These are phyloP conservation scores for Babesia sp. DNA, from an alignment of 169 alveolate genomes.

Conservation along the genomic window DNA sequence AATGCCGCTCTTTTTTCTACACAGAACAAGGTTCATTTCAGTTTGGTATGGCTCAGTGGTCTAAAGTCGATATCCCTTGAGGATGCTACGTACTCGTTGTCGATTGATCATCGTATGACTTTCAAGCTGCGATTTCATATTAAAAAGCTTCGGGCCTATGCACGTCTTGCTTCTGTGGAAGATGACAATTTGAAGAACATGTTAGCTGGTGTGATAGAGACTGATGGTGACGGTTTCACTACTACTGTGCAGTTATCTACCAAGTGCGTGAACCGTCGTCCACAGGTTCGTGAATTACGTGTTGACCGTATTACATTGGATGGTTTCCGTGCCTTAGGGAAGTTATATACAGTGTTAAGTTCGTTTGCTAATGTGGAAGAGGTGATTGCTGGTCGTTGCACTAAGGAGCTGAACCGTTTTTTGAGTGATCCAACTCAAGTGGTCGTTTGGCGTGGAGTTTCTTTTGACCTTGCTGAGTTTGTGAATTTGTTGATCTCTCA, in stretches of 20 bases:
- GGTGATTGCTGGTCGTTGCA: constrained; percentile 3
- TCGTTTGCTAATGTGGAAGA: constrained; percentile 8
- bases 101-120: constrained; percentile 19
- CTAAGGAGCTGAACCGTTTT: constrained; percentile 7
- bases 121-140: constrained; percentile 3
- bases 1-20: neutral
- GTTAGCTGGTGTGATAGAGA: constrained; percentile 16
- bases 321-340: constrained; percentile 4
- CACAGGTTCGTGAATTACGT: constrained; percentile 50
- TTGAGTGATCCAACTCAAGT: constrained; percentile 5
- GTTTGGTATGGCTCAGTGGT: constrained; percentile 59
- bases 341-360: neutral
- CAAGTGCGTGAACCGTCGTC: constrained; percentile 16
- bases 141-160: constrained; percentile 4
- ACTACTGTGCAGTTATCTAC: constrained; percentile 12
- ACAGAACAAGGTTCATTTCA: neutral
- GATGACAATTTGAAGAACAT: neutral
- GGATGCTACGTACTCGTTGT: constrained; percentile 9
- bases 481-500: constrained; percentile 36
- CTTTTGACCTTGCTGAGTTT: constrained; percentile 38
- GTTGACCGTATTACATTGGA: constrained; percentile 9
- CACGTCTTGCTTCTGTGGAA: constrained; percentile 15
- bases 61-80: constrained; percentile 8
- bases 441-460: constrained; percentile 56
- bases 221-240: constrained; percentile 35